phyloP scores from a whole-genome alignment of 208 protist genomes.

The Tetramitus jugosus region DNA sequence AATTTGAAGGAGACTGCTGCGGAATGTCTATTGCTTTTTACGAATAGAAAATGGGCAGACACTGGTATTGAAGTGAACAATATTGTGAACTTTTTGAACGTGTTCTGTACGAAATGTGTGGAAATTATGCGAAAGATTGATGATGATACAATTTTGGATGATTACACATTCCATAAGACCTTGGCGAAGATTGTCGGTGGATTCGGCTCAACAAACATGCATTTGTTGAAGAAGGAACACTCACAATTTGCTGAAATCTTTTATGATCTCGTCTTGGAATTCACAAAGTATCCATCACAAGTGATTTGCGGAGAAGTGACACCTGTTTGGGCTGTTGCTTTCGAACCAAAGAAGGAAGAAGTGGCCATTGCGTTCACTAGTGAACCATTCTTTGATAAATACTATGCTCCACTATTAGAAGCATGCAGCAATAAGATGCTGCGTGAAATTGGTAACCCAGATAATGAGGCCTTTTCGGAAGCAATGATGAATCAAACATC shows the following conservation, averaged over 20 bases:
- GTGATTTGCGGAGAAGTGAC: not conserved
- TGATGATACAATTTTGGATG: not conserved
- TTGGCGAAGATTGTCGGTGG: too few relatives aligned
- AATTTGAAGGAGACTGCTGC: not conserved
- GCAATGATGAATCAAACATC: not conserved
- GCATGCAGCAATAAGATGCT: not conserved
- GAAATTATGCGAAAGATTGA: not conserved
- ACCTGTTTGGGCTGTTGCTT: not conserved
- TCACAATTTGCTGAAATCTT: too few relatives aligned
- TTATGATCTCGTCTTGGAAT: not conserved
- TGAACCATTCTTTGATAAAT: not conserved
- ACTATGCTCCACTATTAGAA: not conserved
- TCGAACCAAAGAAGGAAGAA: not conserved
- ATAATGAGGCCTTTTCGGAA: not conserved
- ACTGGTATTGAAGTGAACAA: not conserved
- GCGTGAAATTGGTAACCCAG: conserved; percentile 13
- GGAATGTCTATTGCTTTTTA: not conserved
- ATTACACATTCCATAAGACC: not conserved
- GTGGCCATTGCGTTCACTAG: not conserved
- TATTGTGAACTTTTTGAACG: not conserved
- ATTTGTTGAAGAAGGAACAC: too few relatives aligned
- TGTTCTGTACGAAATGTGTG: not conserved
- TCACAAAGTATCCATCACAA: not conserved
- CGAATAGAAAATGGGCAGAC: not conserved
- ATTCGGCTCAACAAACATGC: too few relatives aligned